A percentile compares a stretch with the other conserved stretches of the same genome.
Conservation (phyloP, 208 protist species). For the Plasmodiophora brassicae region DNA sequence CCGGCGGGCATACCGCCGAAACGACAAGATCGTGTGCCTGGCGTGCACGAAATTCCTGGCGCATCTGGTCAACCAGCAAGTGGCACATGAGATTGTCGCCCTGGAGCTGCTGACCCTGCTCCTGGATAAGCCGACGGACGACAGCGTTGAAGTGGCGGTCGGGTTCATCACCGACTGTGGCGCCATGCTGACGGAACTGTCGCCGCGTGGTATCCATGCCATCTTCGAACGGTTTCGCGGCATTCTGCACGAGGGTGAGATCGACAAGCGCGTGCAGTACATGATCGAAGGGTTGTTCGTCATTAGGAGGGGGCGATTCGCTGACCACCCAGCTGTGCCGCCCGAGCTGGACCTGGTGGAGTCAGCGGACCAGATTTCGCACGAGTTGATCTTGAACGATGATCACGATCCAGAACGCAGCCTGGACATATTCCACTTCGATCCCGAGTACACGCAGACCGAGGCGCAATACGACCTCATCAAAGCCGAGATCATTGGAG, state of each 20-base stretch:
- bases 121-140: conserved; percentile 85
- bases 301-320: conserved; percentile 54
- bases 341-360: conserved; percentile 80
- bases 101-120: conserved; percentile 74
- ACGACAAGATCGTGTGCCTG: conserved; percentile 70
- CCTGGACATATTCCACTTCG: conserved; percentile 59
- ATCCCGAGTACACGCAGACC: conserved; percentile 81
- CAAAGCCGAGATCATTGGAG: conserved; percentile 80
- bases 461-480: conserved; percentile 82
- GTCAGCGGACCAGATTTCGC: conserved; percentile 82
- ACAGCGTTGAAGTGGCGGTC: conserved; percentile 79
- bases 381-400: conserved; percentile 83
- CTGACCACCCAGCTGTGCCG: conserved; percentile 71
- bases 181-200: conserved; percentile 49
- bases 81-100: conserved; percentile 71
- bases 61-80: conserved; percentile 83
- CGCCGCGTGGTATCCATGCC: conserved; percentile 57
- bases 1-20: conserved; percentile 71
- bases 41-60: conserved; percentile 72
- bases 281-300: conserved; percentile 78
- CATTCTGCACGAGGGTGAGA: conserved; percentile 83
- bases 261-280: conserved; percentile 87
- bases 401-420: conserved; percentile 71
- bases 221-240: conserved; percentile 75
- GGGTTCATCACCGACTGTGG: conserved; percentile 71